phyloP scores from a whole-genome alignment of 2,329 filamentous ascomycete species.

The Alternaria brassicicola region DNA sequence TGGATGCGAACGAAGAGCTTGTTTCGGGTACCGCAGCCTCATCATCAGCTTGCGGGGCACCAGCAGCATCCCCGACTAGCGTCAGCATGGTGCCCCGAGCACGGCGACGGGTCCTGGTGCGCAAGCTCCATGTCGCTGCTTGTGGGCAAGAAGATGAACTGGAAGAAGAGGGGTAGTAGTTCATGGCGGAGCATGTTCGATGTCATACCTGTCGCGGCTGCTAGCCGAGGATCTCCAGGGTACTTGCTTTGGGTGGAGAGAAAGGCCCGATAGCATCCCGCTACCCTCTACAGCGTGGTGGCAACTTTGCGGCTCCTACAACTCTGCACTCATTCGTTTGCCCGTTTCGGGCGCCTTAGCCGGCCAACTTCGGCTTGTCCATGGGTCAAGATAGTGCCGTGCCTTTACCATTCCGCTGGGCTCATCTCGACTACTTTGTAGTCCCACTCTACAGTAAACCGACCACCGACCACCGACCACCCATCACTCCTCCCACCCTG shows the following conservation, averaged over 20 bases:
- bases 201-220: slow-evolving; percentile 2
- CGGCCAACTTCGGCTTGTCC: neutral
- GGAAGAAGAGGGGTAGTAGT: slow-evolving; percentile 1
- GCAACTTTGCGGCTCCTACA: neutral
- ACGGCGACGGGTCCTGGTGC: neutral
- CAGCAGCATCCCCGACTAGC: slow-evolving; percentile 4
- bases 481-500: neutral
- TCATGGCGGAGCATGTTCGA: neutral
- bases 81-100: slow-evolving; percentile 10
- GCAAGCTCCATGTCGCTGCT: slow-evolving; percentile 1
- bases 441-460: neutral
- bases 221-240: slow-evolving; percentile 5
- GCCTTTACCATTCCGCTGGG: neutral
- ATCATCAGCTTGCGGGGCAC: neutral
- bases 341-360: neutral
- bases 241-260: slow-evolving; percentile 4
- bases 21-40: neutral
- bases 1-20: slow-evolving; percentile 8
- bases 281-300: neutral
- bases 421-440: neutral
- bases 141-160: neutral
- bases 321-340: neutral
- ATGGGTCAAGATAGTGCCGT: neutral
- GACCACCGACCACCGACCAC: neutral
- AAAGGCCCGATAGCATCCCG: slow-evolving; percentile 9